Evolutionary conservation across 163 green algal genomes (phyloP).

Genomic region (Scenedesmus sp.): DNA sequence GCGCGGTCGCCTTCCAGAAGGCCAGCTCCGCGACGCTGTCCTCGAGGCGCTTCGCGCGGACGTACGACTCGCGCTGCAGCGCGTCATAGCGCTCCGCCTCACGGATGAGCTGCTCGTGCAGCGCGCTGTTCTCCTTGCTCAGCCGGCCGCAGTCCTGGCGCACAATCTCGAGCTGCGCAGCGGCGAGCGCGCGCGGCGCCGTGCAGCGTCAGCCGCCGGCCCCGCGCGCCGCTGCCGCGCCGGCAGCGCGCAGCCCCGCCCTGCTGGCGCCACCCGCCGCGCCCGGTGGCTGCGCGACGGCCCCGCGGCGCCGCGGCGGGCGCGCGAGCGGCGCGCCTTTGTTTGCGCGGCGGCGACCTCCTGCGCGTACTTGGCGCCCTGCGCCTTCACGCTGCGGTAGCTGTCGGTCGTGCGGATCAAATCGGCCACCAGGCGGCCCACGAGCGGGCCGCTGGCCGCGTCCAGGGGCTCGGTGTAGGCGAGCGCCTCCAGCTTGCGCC

Average conservation of each 20-base stretch:
- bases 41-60: constrained; percentile 50
- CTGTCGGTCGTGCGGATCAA: constrained; percentile 75
- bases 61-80: constrained; percentile 40
- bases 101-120: constrained; percentile 74
- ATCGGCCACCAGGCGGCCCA: constrained; percentile 70
- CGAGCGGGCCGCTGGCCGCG: constrained; percentile 51
- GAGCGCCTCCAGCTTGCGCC: constrained; percentile 67
- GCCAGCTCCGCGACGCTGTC: constrained; percentile 30
- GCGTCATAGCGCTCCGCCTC: constrained; percentile 58
- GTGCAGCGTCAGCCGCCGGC: too few relatives aligned
- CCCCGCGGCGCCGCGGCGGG: too few relatives aligned
- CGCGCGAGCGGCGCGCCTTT: constrained; percentile 60
- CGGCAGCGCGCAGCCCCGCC: too few relatives aligned
- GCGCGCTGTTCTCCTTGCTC: constrained; percentile 71
- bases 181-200: background rate
- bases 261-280: too few relatives aligned
- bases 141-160: constrained; percentile 61
- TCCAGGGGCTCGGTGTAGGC: constrained; percentile 68
- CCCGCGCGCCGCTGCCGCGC: too few relatives aligned
- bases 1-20: background rate
- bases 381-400: constrained; percentile 65
- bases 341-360: constrained; percentile 59
- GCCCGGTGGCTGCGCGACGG: too few relatives aligned
- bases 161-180: constrained; percentile 69
- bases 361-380: constrained; percentile 57